Conservation (phyloP, 2,329 filamentous ascomycete species). For the Epichloe hybrida region DNA sequence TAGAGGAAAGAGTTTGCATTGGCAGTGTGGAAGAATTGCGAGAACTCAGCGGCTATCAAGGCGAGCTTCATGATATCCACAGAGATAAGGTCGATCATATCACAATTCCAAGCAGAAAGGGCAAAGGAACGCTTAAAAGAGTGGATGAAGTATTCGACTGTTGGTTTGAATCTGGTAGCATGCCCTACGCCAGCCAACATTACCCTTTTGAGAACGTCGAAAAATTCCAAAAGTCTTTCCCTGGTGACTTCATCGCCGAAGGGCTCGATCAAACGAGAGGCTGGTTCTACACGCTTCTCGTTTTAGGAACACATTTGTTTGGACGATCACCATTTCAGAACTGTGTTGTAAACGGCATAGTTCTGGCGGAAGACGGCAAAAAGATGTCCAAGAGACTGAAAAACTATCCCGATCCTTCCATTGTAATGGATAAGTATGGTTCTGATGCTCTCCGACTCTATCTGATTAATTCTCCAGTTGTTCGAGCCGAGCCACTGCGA, state of each 20-base stretch:
- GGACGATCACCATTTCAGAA: constrained; percentile 81
- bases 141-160: constrained; percentile 89
- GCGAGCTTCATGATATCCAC: constrained; percentile 74
- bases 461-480: constrained; percentile 91
- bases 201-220: constrained; percentile 87
- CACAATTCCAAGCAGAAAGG: constrained; percentile 80
- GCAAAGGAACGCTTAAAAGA: constrained; percentile 69
- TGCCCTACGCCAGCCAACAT: constrained; percentile 85
- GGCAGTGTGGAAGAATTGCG: constrained; percentile 77
- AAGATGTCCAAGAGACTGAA: constrained; percentile 98
- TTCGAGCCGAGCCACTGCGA: constrained; percentile 75
- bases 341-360: constrained; percentile 91
- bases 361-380: constrained; percentile 87
- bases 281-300: constrained; percentile 91
- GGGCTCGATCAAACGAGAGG: constrained; percentile 87
- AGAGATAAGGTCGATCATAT: constrained; percentile 88
- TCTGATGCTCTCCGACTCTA: constrained; percentile 90
- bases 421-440: constrained; percentile 78
- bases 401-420: constrained; percentile 80
- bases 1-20: constrained; percentile 74
- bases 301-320: constrained; percentile 79
- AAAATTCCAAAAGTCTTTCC: constrained; percentile 67
- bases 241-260: constrained; percentile 89
- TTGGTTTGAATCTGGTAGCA: constrained; percentile 93
- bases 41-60: constrained; percentile 72